Conservation (phyloP, 306 rosid genomes). For the Geum urbanum region DNA sequence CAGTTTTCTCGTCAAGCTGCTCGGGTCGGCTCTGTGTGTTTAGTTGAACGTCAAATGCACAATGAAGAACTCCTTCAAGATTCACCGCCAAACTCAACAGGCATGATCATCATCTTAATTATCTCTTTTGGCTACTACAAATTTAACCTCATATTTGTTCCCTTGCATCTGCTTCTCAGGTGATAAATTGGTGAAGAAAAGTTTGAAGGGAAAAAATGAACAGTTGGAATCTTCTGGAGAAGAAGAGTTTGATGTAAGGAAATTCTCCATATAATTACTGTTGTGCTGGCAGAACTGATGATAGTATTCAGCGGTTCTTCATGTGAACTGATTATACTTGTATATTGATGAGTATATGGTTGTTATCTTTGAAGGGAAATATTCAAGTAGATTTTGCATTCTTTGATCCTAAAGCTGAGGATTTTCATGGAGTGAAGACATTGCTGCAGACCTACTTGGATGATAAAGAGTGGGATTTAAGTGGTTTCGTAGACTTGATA, state of each 20-base stretch:
- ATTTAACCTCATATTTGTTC: neutral
- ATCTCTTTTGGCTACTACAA: neutral
- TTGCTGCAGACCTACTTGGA: slow-evolving; percentile 72
- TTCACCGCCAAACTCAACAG: slow-evolving; percentile 20
- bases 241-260: slow-evolving; percentile 58
- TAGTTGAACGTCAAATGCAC: slow-evolving; percentile 21
- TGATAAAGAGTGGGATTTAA: slow-evolving; percentile 69
- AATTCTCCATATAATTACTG: neutral
- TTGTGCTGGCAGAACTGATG: neutral
- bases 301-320: neutral
- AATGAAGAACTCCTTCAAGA: slow-evolving; percentile 18
- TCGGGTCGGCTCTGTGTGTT: slow-evolving; percentile 24
- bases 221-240: slow-evolving; percentile 49
- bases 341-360: slow-evolving; percentile 16
- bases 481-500: slow-evolving; percentile 63
- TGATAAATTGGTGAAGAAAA: slow-evolving; percentile 21
- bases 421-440: slow-evolving; percentile 84
- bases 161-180: slow-evolving; percentile 26
- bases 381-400: slow-evolving; percentile 82
- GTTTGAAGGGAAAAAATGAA: slow-evolving; percentile 28
- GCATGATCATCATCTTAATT: slow-evolving; percentile 9
- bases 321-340: neutral
- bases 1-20: slow-evolving; percentile 56
- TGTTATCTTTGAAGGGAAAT: slow-evolving; percentile 42
- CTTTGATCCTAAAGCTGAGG: slow-evolving; percentile 74